Percentiles rank a stretch among this genome's conserved stretches.
Conservation (phyloP, 2,329 filamentous ascomycete species). For the Fusarium sp. region DNA sequence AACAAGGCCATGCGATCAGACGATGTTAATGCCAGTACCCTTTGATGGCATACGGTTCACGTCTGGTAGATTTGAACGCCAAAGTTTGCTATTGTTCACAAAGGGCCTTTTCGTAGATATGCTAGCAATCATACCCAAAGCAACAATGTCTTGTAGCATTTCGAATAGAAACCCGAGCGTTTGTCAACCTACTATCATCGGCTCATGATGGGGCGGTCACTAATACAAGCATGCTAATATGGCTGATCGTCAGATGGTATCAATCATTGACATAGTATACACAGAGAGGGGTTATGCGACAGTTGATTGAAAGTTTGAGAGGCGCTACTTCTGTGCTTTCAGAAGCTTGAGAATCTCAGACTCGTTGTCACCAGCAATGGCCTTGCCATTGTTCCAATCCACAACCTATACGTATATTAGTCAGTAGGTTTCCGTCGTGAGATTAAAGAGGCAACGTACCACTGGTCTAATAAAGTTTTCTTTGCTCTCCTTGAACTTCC, state of each 20-base stretch:
- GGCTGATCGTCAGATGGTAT: constrained; percentile 7
- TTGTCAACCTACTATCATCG: background rate
- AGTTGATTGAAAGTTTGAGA: constrained; percentile 22
- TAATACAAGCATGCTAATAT: background rate
- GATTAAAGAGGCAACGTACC: constrained; percentile 57
- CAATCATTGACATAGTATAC: constrained; percentile 11
- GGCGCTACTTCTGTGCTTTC: constrained; percentile 57
- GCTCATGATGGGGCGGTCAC: background rate
- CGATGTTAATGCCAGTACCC: background rate
- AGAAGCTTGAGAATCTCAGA: constrained; percentile 89
- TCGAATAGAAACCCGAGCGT: background rate
- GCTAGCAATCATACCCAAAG: background rate
- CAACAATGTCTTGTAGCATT: too few species aligned
- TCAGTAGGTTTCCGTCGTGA: background rate
- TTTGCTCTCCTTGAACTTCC: constrained; percentile 74
- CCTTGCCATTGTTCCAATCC: constrained; percentile 93
- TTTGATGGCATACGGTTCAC: background rate
- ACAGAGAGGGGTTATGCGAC: constrained; percentile 17
- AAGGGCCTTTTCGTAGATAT: too few species aligned
- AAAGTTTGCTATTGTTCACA: background rate
- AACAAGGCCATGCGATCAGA: background rate
- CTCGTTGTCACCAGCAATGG: constrained; percentile 78
- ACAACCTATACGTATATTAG: constrained; percentile 61
- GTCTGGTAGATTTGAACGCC: background rate
- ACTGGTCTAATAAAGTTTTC: constrained; percentile 78